Base-by-base conservation (phyloP, 2,329 filamentous ascomycete genomes). In the Talaromyces sp. region DNA sequence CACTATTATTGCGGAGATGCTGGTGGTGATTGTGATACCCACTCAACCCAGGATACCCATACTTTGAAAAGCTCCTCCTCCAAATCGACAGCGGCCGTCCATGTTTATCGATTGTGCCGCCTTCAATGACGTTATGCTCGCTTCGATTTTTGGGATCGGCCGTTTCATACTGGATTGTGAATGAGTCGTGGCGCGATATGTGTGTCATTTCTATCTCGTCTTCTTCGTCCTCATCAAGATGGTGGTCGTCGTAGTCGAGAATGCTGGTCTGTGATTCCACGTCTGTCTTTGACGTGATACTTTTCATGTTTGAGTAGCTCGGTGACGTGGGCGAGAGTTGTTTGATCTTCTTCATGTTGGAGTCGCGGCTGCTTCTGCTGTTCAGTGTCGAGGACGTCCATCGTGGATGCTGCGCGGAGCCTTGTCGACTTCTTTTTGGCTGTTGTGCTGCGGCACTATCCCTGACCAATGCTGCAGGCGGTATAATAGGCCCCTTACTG, bases 181-280 rank as follows among this genome's bases (percentile, higher is more conserved):
- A 61, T 25, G 61, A 56, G 23, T 64, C 63, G 12, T 50, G 59
- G 1, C 62, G 35, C 4, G 58, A 44, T 5, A 64, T 64, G 6
- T 61, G 58, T 5, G 54, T 18, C 21, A 64, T 55, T n/a, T 59
- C 58, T 4, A 64, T 62, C 7, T 55, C n/a, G 11, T 56, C 40
- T 8, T 44, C 21, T n/a, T 42, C 31, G 6, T 33, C 52, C 11
- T 37, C 35, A 14, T 58, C 23, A n/a, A 44, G 48, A 16, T 56
- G 25, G 3, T 56, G 35, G 35, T 61, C 28, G 16, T 61, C 44
- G 1, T 52, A 42, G 8, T 56, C 56, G 9, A 63, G 58, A 5
- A 58, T 55, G 16, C 62, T 64, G 12, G 44, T 54, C n/a, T 64
- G 62, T 3, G 58, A 61, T 54, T 64, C 62, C 18, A 64, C 37